phyloP scores from a whole-genome alignment of 1,284 basidiomycete genomes.

The Ganoderma multipileum region DNA sequence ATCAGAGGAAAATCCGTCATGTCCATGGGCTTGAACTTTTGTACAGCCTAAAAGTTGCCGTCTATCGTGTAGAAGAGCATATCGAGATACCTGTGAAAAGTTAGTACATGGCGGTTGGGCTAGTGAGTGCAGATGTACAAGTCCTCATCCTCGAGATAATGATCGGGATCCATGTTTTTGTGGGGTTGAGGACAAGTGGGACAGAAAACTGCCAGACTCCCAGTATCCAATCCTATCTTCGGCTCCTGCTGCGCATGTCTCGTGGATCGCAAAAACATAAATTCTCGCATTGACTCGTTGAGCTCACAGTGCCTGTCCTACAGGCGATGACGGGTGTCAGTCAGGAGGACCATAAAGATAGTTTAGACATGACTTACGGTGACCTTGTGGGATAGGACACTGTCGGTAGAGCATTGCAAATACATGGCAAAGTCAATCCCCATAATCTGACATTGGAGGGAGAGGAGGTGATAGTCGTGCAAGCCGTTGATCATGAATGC shows the following conservation, averaged over 20 bases:
- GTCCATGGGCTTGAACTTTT: not conserved
- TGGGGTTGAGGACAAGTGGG: conserved; percentile 32
- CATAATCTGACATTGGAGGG: not conserved
- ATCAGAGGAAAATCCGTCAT: not conserved
- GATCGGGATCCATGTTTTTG: conserved; percentile 31
- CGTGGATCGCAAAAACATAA: conserved; percentile 15
- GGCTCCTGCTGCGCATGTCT: not conserved
- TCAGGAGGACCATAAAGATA: no score
- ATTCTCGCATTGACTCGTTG: conserved; percentile 25
- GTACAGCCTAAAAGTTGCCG: not conserved
- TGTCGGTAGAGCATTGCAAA: not conserved
- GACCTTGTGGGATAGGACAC: not conserved
- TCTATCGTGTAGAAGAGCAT: not conserved
- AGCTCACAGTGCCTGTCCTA: conserved; percentile 32
- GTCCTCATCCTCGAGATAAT: conserved; percentile 6
- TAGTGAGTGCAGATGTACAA: no score
- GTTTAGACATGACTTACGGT: not conserved
- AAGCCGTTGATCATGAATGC: not conserved
- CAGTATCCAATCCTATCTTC: no score
- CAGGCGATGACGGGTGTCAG: no score
- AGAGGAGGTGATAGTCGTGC: not conserved
- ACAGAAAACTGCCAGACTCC: conserved; percentile 10
- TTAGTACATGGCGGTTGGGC: no score
- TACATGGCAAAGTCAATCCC: not conserved
- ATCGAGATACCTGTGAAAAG: not conserved